Evolutionary conservation across 345 rosid species (phyloP), one percentile per base, ranked within the genome.

Genomic region (Eucalyptus tenuipes): DNA sequence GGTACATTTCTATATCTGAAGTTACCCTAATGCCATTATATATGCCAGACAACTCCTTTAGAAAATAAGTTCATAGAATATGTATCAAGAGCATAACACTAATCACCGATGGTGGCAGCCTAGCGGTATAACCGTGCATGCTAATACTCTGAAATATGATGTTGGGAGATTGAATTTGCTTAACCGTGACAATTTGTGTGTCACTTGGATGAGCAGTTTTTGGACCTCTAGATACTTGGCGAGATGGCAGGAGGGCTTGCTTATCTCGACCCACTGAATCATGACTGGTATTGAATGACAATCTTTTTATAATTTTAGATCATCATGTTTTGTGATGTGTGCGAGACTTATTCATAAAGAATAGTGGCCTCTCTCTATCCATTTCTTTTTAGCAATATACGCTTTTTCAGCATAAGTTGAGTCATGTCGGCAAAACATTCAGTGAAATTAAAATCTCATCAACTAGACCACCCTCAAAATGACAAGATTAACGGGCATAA

Each of bases 81-180:
- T 40, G 3, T 75, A 40, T 40, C 14, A 18, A 75, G 15, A 75
- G 47, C 82, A 20, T 37, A 75, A 10, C 45, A 20, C 27, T 75
- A 37, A 20, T 40, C 8, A 24, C 82, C 5, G 2, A 40, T 6
- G 9, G 29, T 20, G 82, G 82, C 24, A 25, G 47, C 47, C 80
- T 17, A 17, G 22, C 0, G 1, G 80, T 17, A 5, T 68, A 2
- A 18, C 25, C 7, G 8, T 40, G 22, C 27, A 0, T 37, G 14
- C 15, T 20, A 75, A 37, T 20, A 10, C 29, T 10, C 4, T 5
- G 47, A 37, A 75, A 37, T 20, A 10, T 22, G 27, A 75, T 10
- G 27, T 75, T 44, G 10, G 13, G 47, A 31, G 80, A 33, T 33
- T 68, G 80, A 68, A 68, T 68, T 33, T 68, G 44, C 44, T 8